Evolutionary conservation across 306 rosid species (phyloP), one percentile per base, ranked within the genome.

Genomic region (Cucurbita maxima): DNA sequence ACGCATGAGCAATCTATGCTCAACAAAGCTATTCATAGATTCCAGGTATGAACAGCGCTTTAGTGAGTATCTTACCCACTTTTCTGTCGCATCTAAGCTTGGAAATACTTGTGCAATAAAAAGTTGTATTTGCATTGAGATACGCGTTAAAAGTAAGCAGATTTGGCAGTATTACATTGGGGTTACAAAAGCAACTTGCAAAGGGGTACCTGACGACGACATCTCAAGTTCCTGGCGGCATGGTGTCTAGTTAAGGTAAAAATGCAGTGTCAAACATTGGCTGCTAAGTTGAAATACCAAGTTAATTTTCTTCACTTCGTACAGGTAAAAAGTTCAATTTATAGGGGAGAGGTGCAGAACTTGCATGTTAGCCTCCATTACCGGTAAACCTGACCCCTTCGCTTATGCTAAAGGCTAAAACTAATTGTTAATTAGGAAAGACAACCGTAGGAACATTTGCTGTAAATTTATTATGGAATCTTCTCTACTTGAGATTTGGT

Each of bases 291-390:
- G 18, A 44, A 45, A 19, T 64, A 7, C 19, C 54, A 67, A 44
- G 53, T 67, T 43, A 4, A 67, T 20, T 44, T 11, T 20, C 12
- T 67, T 67, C 55, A 44, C 34, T 67, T 20, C 19, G 38, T 67
- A 45, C 55, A 40, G 53, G 54, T 66, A 11, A 67, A 58, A 67
- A 67, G 72, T 20, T 67, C 34, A n/a, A 64, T 64, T 64, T 41
- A 25, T 1, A n/a, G 34, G 71, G 34, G 18, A n/a, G 37, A 64
- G 53, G 48, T 38, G 36, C 55, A 19, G 72, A 44, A 22, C 38
- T 67, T 67, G 72, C 72, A 67, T 67, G 72, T 67, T 67, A 45
- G 72, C 19, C 54, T 67, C 72, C 72, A 67, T 67, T 67, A 44
- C 22, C 55, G 40, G 54, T 43, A 44, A 20, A 66, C 48, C 50